Percentiles rank a stretch among this genome's conserved stretches.
phyloP scores from a whole-genome alignment of 345 rosid genomes.

The thale cress (Arabidopsis thaliana) region DNA sequence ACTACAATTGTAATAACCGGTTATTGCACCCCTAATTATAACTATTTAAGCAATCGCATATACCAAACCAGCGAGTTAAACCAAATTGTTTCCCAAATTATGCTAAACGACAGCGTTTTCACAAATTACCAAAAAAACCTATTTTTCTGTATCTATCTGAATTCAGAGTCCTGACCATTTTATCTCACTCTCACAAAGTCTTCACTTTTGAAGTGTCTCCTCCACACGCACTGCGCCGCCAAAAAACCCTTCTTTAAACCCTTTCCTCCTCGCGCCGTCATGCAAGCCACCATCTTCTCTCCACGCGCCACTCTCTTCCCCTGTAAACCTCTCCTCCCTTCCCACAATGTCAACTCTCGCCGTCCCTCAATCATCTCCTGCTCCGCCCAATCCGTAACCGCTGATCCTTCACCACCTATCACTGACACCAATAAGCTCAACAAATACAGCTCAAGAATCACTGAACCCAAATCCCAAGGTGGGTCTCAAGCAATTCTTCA shows the following conservation, averaged over 20 bases:
- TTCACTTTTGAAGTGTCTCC: not conserved
- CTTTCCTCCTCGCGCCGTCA: conserved; percentile 41
- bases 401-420: conserved; percentile 52
- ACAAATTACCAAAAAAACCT: conserved; percentile 19
- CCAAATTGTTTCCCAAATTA: not conserved
- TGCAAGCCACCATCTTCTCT: conserved; percentile 59
- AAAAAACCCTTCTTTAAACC: not conserved
- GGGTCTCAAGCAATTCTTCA: conserved; percentile 95
- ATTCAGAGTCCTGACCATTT: not conserved
- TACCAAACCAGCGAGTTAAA: conserved; percentile 6
- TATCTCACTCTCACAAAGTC: conserved; percentile 10
- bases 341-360: conserved; percentile 28
- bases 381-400: conserved; percentile 49
- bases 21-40: not conserved
- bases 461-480: conserved; percentile 96
- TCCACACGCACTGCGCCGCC: conserved; percentile 22
- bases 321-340: conserved; percentile 27
- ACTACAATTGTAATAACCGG: not conserved
- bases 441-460: conserved; percentile 83
- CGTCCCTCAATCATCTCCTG: conserved; percentile 36
- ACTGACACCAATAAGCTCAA: conserved; percentile 61
- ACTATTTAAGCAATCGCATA: not conserved
- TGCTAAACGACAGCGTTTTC: not conserved
- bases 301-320: conserved; percentile 47
- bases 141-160: not conserved